Evolutionary conservation across 75 land plant genomes (phyloP).

Genomic region (Azolla pinnata): DNA sequence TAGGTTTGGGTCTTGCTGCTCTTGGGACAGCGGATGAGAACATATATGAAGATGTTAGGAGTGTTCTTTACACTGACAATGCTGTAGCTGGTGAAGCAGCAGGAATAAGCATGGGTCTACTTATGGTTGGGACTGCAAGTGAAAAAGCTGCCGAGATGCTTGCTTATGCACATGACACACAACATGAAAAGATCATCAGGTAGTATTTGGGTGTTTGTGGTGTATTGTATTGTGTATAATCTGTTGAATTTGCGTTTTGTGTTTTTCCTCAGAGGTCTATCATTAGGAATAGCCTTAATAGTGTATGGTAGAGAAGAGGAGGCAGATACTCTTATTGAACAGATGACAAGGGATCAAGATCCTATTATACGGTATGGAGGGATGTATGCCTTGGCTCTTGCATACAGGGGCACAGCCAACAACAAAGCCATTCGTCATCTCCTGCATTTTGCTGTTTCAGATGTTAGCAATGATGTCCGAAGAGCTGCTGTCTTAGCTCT

Average conservation of each 20-base stretch:
- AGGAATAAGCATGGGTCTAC: constrained; percentile 87
- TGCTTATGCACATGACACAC: constrained; percentile 95
- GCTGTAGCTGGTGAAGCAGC: constrained; percentile 99
- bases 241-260: not conserved
- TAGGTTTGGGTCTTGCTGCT: constrained; percentile 93
- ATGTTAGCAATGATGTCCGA: constrained; percentile 97
- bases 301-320: constrained; percentile 98
- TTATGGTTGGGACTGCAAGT: constrained; percentile 92
- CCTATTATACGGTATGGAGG: constrained; percentile 96
- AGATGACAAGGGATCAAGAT: constrained; percentile 96
- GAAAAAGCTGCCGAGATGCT: constrained; percentile 97
- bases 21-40: constrained; percentile 96
- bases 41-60: constrained; percentile 83
- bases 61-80: constrained; percentile 76
- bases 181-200: constrained; percentile 96
- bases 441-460: constrained; percentile 96
- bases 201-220: not conserved
- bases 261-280: constrained; percentile 50
- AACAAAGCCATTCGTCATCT: constrained; percentile 96
- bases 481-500: constrained; percentile 94
- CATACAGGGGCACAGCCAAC: constrained; percentile 88
- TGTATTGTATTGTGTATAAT: constrained; percentile 1
- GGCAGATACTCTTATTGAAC: constrained; percentile 93
- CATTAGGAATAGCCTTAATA: constrained; percentile 86
- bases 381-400: constrained; percentile 94